Conservation (phyloP, 2,329 filamentous ascomycete species). For the Cercospora beticola region DNA sequence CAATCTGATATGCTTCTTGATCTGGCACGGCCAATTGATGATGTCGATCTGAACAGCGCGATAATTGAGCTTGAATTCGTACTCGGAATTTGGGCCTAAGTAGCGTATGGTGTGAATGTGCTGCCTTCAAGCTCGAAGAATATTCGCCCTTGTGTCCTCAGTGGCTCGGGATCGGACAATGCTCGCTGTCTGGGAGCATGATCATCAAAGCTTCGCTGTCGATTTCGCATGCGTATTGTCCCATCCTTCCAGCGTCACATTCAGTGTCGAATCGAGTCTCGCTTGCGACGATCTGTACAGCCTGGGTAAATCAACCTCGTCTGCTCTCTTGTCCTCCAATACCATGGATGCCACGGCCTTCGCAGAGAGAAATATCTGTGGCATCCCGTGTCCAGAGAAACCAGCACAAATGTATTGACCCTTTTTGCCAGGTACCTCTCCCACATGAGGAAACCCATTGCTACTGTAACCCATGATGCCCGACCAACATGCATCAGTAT, state of each 20-base stretch:
- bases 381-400: conserved; percentile 29
- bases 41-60: not conserved
- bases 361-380: conserved; percentile 27
- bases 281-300: conserved; percentile 21
- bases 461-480: conserved; percentile 39
- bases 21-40: not conserved
- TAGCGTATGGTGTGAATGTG: not conserved
- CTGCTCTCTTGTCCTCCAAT: conserved; percentile 11
- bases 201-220: conserved; percentile 26
- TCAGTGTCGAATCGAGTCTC: conserved; percentile 19
- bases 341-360: conserved; percentile 26
- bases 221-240: conserved; percentile 12
- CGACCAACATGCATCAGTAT: conserved; percentile 45
- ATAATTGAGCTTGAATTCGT: not conserved
- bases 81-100: not conserved
- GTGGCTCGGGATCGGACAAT: not conserved
- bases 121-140: not conserved
- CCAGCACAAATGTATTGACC: conserved; percentile 30
- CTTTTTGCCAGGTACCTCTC: conserved; percentile 24
- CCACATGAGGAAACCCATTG: conserved; percentile 29
- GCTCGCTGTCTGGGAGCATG: conserved; percentile 33
- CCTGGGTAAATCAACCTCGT: conserved; percentile 24
- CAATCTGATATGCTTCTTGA: not conserved
- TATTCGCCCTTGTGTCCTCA: not conserved
- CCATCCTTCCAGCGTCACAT: conserved; percentile 24